Conservation (phyloP, 257 asterid species). For the Solanum rostratum region DNA sequence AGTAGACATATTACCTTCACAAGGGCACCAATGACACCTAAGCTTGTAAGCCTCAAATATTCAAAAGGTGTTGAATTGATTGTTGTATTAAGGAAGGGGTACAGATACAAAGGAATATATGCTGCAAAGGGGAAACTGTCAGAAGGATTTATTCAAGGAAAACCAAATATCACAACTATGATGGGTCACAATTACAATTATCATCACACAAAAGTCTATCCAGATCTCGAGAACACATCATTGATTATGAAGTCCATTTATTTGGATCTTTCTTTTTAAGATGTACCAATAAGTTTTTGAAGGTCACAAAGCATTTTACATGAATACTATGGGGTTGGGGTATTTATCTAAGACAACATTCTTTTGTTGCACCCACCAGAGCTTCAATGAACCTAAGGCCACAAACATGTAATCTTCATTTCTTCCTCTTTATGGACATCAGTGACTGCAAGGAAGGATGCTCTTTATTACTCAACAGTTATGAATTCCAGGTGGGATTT, state of each 20-base stretch:
- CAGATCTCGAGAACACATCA: background rate
- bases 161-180: background rate
- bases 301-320: background rate
- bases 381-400: background rate
- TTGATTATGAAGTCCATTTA: background rate
- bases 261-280: background rate
- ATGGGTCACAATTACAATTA: background rate
- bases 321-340: background rate
- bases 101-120: slow-evolving; percentile 12
- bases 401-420: background rate
- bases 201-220: background rate
- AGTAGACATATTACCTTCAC: slow-evolving; percentile 20
- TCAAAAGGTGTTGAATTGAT: slow-evolving; percentile 17
- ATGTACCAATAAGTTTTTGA: background rate
- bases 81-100: slow-evolving; percentile 8
- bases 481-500: background rate
- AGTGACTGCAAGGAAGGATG: background rate
- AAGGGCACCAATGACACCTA: slow-evolving; percentile 31
- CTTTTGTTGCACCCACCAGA: background rate
- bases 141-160: background rate
- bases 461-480: background rate
- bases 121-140: slow-evolving; percentile 16
- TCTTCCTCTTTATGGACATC: background rate
- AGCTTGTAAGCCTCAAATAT: slow-evolving; percentile 18
- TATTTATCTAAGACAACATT: background rate